Base-by-base conservation (phyloP, 331 rosid genomes). In the Quercus tomentella region DNA sequence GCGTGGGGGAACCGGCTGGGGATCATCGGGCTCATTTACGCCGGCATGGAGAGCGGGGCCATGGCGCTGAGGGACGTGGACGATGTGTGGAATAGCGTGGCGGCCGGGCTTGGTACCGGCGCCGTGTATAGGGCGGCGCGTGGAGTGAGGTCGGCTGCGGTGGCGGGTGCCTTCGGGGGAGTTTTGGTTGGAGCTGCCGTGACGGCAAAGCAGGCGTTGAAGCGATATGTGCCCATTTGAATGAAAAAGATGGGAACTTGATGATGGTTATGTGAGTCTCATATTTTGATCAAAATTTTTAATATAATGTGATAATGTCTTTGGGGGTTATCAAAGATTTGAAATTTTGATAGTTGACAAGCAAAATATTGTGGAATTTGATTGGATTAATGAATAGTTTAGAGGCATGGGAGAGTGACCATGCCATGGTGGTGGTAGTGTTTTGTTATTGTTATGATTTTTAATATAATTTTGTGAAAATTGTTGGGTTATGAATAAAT, bases 141-240 rank as follows among this genome's bases (percentile, higher is more conserved):
- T 83, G 98, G 98, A 12, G 97, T 94, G 69, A 84, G 98, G 88
- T 94, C 97, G 3, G 98, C 98, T 18, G 97, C 97, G 7, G 97
- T 95, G 31, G 98, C 97, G 0, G 98, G 98, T 4, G 98, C 97
- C 1, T 74, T 94, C 2, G 97, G 98, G 2, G 98, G 97, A 6
- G 92, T 72, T 23, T 52, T 89, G 20, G 97, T 86, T 0, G 98
- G 97, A 14, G 80, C 66, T 31, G 98, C 89, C 0, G 89, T 92
- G 62, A 80, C 92, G 25, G 93, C 83, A 25, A 94, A 89, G 89
- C 97, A 90, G 82, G 93, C 78, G 7, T 20, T 84, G 85, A 94
- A 89, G 89, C 92, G 98, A 65, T 90, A 94, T 23, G 97, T 90
- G 72, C 98, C 96, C 16, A 89, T 94, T 65, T 94, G 89, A 93